Conservation (phyloP, 345 rosid species). For the Gossypium australe region DNA sequence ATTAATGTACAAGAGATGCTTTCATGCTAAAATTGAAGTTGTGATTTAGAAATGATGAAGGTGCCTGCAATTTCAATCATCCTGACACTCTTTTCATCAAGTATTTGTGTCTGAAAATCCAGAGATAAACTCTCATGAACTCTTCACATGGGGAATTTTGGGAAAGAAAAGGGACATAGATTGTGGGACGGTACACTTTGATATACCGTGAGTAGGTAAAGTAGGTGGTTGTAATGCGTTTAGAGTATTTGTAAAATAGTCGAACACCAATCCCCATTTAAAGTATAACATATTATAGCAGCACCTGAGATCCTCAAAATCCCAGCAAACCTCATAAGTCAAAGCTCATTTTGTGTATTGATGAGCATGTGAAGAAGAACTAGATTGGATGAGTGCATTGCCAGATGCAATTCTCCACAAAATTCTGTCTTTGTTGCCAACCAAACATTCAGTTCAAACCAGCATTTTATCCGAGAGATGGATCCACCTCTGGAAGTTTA, state of each 20-base stretch:
- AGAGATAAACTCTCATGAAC: too few relatives aligned
- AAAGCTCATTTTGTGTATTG: not conserved
- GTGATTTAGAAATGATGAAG: not conserved
- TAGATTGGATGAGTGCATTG: not conserved
- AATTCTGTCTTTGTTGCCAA: not conserved
- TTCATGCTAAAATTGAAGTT: not conserved
- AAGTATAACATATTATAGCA: too few relatives aligned
- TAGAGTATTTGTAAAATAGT: too few relatives aligned
- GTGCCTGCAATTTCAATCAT: not conserved
- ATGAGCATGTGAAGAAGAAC: not conserved
- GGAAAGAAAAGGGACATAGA: too few relatives aligned
- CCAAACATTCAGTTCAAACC: not conserved
- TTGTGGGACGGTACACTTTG: too few relatives aligned
- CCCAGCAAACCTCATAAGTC: not conserved
- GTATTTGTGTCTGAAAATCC: too few relatives aligned
- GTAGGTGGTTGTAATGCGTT: too few relatives aligned
- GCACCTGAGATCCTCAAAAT: not conserved
- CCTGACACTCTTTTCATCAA: too few relatives aligned
- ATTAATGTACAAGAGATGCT: conserved; percentile 1
- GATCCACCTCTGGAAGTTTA: not conserved
- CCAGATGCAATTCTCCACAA: not conserved
- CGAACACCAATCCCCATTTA: too few relatives aligned
- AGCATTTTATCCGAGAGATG: not conserved
- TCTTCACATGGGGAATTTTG: too few relatives aligned
- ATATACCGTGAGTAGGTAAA: too few relatives aligned